Evolutionary conservation across 305 asterid genomes (phyloP).

Genomic region (Withania somnifera): DNA sequence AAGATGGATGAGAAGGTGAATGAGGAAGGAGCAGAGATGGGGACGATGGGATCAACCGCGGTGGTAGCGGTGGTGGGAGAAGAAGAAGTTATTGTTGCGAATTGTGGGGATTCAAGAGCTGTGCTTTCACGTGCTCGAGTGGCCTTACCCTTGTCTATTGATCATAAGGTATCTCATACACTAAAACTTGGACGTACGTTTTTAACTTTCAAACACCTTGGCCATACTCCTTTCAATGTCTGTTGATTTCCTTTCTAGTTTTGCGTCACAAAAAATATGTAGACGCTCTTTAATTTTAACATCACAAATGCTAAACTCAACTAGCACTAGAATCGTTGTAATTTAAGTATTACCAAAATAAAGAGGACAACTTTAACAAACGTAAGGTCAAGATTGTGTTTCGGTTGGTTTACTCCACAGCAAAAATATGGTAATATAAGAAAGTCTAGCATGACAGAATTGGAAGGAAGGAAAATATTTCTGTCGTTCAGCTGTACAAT

Average conservation of each 20-base stretch:
- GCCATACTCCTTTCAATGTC: too few species aligned
- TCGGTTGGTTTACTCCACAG: neutral
- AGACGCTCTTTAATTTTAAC: too few species aligned
- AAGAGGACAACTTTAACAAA: neutral
- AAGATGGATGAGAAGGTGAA: slow-evolving; percentile 61
- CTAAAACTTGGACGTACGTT: too few species aligned
- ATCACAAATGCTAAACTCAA: too few species aligned
- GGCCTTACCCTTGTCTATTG: slow-evolving; percentile 36
- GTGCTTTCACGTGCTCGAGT: slow-evolving; percentile 51
- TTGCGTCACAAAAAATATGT: too few species aligned
- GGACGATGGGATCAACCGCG: slow-evolving; percentile 61
- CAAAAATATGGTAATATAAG: neutral
- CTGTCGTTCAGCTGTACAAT: neutral
- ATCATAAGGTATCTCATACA: slow-evolving; percentile 62
- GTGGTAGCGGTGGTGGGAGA: slow-evolving; percentile 62
- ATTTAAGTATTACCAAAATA: too few species aligned
- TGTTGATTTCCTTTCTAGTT: too few species aligned
- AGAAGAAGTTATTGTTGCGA: slow-evolving; percentile 46
- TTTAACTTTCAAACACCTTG: too few species aligned
- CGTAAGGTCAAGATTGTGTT: neutral
- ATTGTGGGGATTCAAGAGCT: slow-evolving; percentile 65
- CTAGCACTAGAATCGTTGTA: too few species aligned
- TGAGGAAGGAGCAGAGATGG: slow-evolving; percentile 27
- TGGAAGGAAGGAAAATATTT: neutral
- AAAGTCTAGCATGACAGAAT: neutral